Evolutionary conservation across 345 rosid species (phyloP), one percentile per base, ranked within the genome.

Genomic region (Acer campestre): DNA sequence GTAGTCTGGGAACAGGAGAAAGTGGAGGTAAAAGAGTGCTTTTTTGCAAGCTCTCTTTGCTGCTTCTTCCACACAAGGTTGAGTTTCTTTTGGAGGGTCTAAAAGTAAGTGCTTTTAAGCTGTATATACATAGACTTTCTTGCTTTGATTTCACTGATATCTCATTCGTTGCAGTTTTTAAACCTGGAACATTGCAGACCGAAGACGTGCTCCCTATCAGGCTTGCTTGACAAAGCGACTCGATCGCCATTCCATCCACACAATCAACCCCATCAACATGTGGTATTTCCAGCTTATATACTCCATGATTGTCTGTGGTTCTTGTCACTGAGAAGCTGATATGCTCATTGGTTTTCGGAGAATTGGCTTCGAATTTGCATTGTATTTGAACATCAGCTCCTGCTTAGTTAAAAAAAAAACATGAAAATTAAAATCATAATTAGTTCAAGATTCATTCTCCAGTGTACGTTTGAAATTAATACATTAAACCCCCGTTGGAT

Each of bases 241-340:
- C 87, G 6, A 95, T 86, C 31, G 85, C 88, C 73, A 82, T 70
- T 4, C 94, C 96, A 38, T 92, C 97, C 4, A 83, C 91, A 65
- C 97, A 93, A 61, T 96, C 91, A 23, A 93, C 84, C 3, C 98
- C 97, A 29, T 96, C 98, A 3, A 96, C 85, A 16, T 88, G 78
- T 14, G 98, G 97, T 68, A 93, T 81, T 67, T 90, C 94, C 55
- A 92, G 71, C 79, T 80, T 90, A 80, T 92, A 95, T 10, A 81
- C 91, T n/a, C 98, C 99, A 73, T 78, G 77, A 59, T 77, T 84
- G 68, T 89, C 78, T 0, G 95, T 93, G 17, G 92, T 92, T 82
- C 97, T 84, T 88, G 91, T 93, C 4, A 91, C 95, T 6, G 97
- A 92, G 77, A 91, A 87, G 64, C 58, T 77, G 67, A 93, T 89